Percentiles rank a stretch among this genome's conserved stretches.
These are phyloP conservation scores for Lindgomyces ingoldianus DNA, from an alignment of 495 filamentous ascomycete species.

Conservation along the genomic window DNA sequence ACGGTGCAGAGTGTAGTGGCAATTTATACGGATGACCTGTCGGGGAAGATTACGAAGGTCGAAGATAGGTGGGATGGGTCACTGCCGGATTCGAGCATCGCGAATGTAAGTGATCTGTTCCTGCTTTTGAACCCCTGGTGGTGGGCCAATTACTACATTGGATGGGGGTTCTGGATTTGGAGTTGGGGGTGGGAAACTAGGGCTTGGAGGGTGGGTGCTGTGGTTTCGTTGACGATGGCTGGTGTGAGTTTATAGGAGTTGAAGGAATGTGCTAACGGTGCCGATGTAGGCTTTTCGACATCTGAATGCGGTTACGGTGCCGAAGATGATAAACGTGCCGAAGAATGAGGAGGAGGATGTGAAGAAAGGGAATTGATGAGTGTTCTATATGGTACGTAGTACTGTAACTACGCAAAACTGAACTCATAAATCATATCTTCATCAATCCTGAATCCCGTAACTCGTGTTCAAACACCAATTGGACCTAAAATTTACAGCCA, in stretches of 20 bases:
- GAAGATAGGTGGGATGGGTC: conserved; percentile 61
- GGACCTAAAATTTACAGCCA: neutral
- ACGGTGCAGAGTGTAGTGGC: conserved; percentile 53
- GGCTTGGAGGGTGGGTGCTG: conserved; percentile 40
- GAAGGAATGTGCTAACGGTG: conserved; percentile 12
- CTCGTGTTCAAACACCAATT: neutral
- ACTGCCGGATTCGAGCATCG: conserved; percentile 48
- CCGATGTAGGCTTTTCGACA: conserved; percentile 55
- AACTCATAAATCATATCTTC: conserved; percentile 1
- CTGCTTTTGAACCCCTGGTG: conserved; percentile 44
- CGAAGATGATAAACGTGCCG: conserved; percentile 58
- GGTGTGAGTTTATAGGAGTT: neutral
- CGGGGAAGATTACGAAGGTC: conserved; percentile 54
- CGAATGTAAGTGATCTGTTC: conserved; percentile 45
- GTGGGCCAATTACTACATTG: conserved; percentile 47
- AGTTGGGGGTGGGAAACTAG: conserved; percentile 43
- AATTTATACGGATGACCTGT: conserved; percentile 45
- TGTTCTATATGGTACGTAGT: neutral
- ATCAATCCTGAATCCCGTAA: neutral
- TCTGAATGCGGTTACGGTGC: conserved; percentile 57
- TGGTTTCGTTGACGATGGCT: conserved; percentile 24
- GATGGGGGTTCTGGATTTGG: conserved; percentile 47
- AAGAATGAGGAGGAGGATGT: conserved; percentile 58
- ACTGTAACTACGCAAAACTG: neutral
- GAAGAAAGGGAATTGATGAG: conserved; percentile 17